Conservation (phyloP, 257 asterid species). For the Nicotiana otophora region DNA sequence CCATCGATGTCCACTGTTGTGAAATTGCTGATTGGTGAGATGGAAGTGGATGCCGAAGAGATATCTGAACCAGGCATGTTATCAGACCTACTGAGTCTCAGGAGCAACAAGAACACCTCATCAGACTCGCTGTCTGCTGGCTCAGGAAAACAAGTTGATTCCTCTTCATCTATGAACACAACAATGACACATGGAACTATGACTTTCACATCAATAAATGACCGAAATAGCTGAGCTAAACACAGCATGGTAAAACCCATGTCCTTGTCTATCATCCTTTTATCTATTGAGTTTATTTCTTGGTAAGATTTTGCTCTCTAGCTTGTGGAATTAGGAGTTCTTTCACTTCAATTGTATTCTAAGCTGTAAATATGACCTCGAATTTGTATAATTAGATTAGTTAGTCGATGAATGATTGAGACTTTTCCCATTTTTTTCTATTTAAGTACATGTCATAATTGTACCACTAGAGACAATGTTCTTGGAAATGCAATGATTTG, state of each 20-base stretch:
- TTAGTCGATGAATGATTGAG: background rate
- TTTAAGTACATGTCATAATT: background rate
- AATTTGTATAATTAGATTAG: background rate
- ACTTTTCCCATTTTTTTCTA: background rate
- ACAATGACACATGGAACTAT: slow-evolving; percentile 43
- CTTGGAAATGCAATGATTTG: background rate
- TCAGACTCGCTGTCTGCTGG: slow-evolving; percentile 17
- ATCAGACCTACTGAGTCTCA: slow-evolving; percentile 30
- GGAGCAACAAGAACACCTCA: slow-evolving; percentile 18
- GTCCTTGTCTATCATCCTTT: background rate
- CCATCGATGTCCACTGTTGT: slow-evolving; percentile 62
- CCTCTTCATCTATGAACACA: slow-evolving; percentile 31
- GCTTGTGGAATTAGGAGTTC: background rate
- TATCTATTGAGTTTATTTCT: background rate
- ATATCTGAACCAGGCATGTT: slow-evolving; percentile 52
- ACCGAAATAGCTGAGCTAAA: slow-evolving; percentile 38
- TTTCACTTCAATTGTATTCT: slow-evolving; percentile 4
- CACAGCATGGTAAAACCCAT: background rate
- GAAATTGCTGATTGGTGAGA: slow-evolving; percentile 58
- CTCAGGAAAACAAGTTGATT: slow-evolving; percentile 29
- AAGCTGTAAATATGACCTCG: background rate
- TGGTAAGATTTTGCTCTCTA: background rate
- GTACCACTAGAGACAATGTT: background rate
- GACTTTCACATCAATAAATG: slow-evolving; percentile 55
- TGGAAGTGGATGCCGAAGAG: slow-evolving; percentile 27